These are phyloP conservation scores for Crassisporium funariophilum DNA, from an alignment of 768 basidiomycete species.

Conservation along the genomic window DNA sequence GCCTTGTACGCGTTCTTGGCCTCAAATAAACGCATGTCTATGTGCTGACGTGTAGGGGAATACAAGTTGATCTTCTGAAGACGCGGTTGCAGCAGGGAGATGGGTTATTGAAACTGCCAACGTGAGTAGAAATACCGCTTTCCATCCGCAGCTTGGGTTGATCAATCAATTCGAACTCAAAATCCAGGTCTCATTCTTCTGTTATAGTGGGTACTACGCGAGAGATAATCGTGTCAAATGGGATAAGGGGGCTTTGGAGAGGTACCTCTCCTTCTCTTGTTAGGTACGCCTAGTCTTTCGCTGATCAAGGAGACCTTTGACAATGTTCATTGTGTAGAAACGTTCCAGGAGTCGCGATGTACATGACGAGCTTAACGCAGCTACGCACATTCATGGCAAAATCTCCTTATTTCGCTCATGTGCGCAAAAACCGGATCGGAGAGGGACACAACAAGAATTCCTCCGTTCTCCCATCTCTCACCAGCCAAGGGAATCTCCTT, in stretches of 20 bases:
- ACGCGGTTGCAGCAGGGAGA: constrained; percentile 90
- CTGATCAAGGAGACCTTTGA: not conserved
- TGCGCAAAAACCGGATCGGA: constrained; percentile 22
- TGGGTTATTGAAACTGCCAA: constrained; percentile 34
- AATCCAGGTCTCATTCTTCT: constrained; percentile 29
- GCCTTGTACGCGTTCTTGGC: constrained; percentile 54
- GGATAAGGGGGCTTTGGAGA: constrained; percentile 79
- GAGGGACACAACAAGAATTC: constrained; percentile 28
- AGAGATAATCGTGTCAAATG: constrained; percentile 63
- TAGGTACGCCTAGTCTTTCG: constrained; percentile 46
- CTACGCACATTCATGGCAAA: constrained; percentile 76
- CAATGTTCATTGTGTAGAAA: constrained; percentile 52
- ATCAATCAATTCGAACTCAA: not conserved
- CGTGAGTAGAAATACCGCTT: constrained; percentile 31
- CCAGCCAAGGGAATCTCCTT: constrained; percentile 77
- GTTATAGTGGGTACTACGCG: constrained; percentile 53
- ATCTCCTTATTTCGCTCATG: constrained; percentile 65
- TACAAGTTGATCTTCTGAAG: constrained; percentile 83
- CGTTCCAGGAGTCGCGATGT: constrained; percentile 90
- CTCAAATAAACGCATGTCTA: not conserved
- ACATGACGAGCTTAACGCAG: constrained; percentile 86
- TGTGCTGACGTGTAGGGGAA: not conserved
- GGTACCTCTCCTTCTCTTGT: constrained; percentile 82
- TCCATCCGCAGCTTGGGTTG: not conserved
- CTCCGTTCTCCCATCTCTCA: constrained; percentile 71